phyloP scores from a whole-genome alignment of 1,284 basidiomycete species.

The Jaminaea rosea region DNA sequence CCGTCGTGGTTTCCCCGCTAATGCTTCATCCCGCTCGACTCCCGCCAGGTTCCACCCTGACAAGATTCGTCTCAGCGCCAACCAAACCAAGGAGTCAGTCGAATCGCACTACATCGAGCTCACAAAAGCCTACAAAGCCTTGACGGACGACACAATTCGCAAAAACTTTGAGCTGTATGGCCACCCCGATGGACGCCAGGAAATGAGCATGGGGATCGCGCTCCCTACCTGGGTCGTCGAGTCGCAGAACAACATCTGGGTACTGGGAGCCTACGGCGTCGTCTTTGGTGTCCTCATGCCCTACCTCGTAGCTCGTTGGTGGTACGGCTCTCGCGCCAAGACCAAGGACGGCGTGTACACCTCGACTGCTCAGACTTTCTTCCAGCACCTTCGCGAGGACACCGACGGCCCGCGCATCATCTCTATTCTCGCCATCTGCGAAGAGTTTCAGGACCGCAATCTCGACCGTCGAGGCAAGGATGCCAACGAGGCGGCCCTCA shows the following conservation, averaged over 20 bases:
- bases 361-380: constrained; percentile 76
- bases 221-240: constrained; percentile 91
- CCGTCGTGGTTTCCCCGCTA: constrained; percentile 8
- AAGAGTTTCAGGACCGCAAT: constrained; percentile 56
- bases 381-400: constrained; percentile 75
- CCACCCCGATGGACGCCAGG: constrained; percentile 92
- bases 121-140: constrained; percentile 95
- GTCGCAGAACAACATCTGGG: constrained; percentile 80
- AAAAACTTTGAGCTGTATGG: constrained; percentile 86
- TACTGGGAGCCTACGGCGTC: constrained; percentile 77
- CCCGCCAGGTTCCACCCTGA: constrained; percentile 88
- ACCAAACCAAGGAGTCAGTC: constrained; percentile 81
- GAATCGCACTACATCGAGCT: constrained; percentile 81
- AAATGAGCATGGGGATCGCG: constrained; percentile 90
- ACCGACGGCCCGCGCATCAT: constrained; percentile 67
- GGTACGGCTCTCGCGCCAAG: constrained; percentile 82
- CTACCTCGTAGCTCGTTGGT: constrained; percentile 74
- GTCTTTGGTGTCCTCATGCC: constrained; percentile 81
- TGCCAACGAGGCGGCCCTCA: constrained; percentile 24
- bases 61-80: constrained; percentile 71
- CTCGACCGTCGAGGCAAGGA: constrained; percentile 47
- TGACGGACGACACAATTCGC: constrained; percentile 87
- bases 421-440: constrained; percentile 64
- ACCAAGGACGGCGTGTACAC: constrained; percentile 89
- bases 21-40: constrained; percentile 5